A percentile compares a stretch with the other conserved stretches of the same genome.
Evolutionary conservation across 495 filamentous ascomycete genomes (phyloP).

Genomic region (Aspergillus homomorphus): DNA sequence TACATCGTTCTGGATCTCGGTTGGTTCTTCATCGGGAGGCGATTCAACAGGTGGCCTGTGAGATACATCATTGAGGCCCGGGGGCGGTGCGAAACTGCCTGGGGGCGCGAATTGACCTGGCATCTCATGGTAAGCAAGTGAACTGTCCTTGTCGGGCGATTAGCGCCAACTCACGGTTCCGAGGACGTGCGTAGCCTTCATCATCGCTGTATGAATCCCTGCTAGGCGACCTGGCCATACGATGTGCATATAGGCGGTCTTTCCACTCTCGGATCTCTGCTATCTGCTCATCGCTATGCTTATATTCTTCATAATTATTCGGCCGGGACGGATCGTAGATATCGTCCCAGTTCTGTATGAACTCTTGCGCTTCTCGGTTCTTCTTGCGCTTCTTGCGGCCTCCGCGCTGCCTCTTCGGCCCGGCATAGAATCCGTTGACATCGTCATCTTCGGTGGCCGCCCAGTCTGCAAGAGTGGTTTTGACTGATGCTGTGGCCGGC

Average conservation of each 20-base stretch:
- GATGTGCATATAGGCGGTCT: slow-evolving; percentile 74
- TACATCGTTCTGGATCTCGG: slow-evolving; percentile 13
- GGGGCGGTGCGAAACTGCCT: slow-evolving; percentile 69
- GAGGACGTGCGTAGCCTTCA: slow-evolving; percentile 48
- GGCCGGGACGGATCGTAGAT: slow-evolving; percentile 84
- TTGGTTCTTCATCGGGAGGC: slow-evolving; percentile 57
- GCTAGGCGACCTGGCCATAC: slow-evolving; percentile 48
- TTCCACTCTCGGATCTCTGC: slow-evolving; percentile 85
- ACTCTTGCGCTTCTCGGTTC: slow-evolving; percentile 56
- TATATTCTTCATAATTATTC: slow-evolving; percentile 84
- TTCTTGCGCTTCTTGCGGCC: slow-evolving; percentile 89
- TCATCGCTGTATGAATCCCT: slow-evolving; percentile 59
- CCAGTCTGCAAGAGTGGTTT: slow-evolving; percentile 83
- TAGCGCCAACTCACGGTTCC: slow-evolving; percentile 48
- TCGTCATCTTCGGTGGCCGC: slow-evolving; percentile 73
- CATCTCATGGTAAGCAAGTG: slow-evolving; percentile 3
- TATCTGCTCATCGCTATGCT: slow-evolving; percentile 79
- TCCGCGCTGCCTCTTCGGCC: slow-evolving; percentile 68
- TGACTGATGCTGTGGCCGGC: slow-evolving; percentile 36
- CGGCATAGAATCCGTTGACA: slow-evolving; percentile 58
- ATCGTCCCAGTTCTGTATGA: slow-evolving; percentile 84
- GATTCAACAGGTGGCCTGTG: slow-evolving; percentile 44
- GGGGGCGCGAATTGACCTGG: slow-evolving; percentile 73
- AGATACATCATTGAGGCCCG: slow-evolving; percentile 42
- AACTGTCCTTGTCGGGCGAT: background rate